phyloP scores from a whole-genome alignment of 805 yeast species.

The Saccharomycopsis fibuligera region DNA sequence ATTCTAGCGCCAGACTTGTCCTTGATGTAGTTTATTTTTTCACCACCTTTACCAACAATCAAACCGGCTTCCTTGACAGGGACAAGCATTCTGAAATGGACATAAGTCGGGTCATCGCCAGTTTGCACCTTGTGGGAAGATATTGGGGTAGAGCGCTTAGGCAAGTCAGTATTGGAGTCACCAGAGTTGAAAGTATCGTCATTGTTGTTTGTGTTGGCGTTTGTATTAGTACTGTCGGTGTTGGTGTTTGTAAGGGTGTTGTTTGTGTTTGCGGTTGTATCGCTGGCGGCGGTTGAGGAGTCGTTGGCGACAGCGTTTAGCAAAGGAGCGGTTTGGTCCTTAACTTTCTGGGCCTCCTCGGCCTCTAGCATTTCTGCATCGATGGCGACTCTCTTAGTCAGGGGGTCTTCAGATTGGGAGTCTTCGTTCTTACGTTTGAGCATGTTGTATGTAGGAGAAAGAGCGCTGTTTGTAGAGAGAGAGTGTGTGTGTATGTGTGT shows the following conservation, averaged over 20 bases:
- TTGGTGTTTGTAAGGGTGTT: not conserved
- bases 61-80: constrained; percentile 68
- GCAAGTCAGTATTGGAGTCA: constrained; percentile 11
- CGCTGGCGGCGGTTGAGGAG: not conserved
- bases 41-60: constrained; percentile 80
- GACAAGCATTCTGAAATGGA: constrained; percentile 68
- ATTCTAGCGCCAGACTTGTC: constrained; percentile 57
- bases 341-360: constrained; percentile 37
- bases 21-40: constrained; percentile 57
- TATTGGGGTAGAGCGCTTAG: constrained; percentile 29
- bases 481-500: not conserved
- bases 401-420: constrained; percentile 36
- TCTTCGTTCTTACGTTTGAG: constrained; percentile 70
- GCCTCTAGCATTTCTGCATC: constrained; percentile 51
- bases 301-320: constrained; percentile 19
- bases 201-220: constrained; percentile 8
- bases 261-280: not conserved
- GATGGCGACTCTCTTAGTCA: constrained; percentile 62
- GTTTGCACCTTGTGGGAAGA: constrained; percentile 34
- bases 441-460: constrained; percentile 24
- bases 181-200: no score
- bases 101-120: constrained; percentile 48
- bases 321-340: constrained; percentile 37
- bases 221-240: constrained; percentile 2
- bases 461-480: not conserved